Percentiles rank a stretch among this genome's conserved stretches.
Conservation (phyloP, 768 basidiomycete species). For the Collybia mongolica region DNA sequence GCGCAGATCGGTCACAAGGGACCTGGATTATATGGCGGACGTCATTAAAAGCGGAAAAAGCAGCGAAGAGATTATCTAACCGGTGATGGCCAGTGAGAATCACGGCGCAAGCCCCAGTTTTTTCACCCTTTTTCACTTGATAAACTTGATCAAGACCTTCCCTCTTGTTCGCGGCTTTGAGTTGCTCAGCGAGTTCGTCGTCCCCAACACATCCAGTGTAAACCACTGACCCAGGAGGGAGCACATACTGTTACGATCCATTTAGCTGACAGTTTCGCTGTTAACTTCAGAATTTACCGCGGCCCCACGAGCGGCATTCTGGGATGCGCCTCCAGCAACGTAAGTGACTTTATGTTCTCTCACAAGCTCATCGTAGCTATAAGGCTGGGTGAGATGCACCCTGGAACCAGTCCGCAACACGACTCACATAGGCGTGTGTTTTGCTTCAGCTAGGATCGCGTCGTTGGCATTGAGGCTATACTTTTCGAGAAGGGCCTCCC, state of each 20-base stretch:
- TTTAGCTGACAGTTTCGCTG: not conserved
- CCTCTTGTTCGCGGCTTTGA: constrained; percentile 85
- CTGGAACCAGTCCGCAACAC: not conserved
- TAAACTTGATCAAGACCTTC: constrained; percentile 91
- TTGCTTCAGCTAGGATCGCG: constrained; percentile 90
- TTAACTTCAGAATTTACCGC: constrained; percentile 58
- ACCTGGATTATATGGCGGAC: constrained; percentile 41
- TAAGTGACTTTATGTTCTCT: constrained; percentile 77
- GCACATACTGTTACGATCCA: constrained; percentile 68
- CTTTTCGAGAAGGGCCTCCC: constrained; percentile 82
- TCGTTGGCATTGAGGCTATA: constrained; percentile 93
- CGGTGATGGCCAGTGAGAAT: constrained; percentile 91
- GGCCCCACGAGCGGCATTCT: constrained; percentile 95
- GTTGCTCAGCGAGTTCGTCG: constrained; percentile 87
- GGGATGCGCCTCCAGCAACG: constrained; percentile 95
- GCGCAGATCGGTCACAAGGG: constrained; percentile 88
- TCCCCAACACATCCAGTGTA: constrained; percentile 94
- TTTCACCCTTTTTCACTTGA: constrained; percentile 80
- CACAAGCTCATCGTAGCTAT: constrained; percentile 87
- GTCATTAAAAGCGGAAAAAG: not conserved
- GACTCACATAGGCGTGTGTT: constrained; percentile 82
- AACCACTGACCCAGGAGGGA: constrained; percentile 85
- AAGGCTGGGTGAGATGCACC: constrained; percentile 2
- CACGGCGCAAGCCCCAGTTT: constrained; percentile 97
- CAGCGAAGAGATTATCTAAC: constrained; percentile 35